A percentile compares a stretch with the other conserved stretches of the same genome.
phyloP scores from a whole-genome alignment of 2,329 filamentous ascomycete genomes.

The Cytospora leucostoma region DNA sequence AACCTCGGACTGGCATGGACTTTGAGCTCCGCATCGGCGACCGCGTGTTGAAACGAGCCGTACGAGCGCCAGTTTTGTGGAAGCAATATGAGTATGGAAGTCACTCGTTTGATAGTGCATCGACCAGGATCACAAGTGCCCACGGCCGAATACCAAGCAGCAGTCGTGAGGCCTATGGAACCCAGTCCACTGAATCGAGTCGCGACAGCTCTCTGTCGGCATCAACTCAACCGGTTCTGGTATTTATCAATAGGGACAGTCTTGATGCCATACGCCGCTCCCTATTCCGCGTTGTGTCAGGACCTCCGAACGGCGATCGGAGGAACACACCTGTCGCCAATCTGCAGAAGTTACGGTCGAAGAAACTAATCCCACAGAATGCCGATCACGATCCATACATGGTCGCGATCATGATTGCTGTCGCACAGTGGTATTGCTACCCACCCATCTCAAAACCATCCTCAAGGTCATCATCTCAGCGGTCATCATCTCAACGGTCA shows the following conservation, averaged over 20 bases:
- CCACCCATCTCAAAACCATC: slow-evolving; percentile 24
- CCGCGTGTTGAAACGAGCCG: slow-evolving; percentile 46
- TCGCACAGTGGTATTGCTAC: slow-evolving; percentile 60
- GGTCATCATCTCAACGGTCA: slow-evolving; percentile 35
- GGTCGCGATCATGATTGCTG: slow-evolving; percentile 54
- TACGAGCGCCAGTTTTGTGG: slow-evolving; percentile 55
- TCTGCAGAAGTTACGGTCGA: slow-evolving; percentile 50
- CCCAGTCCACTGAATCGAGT: slow-evolving; percentile 31
- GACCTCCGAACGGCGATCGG: slow-evolving; percentile 39
- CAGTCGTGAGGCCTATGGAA: slow-evolving; percentile 25
- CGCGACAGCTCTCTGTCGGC: slow-evolving; percentile 14
- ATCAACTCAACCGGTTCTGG: slow-evolving; percentile 40
- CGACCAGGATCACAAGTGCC: slow-evolving; percentile 39
- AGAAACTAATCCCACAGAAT: slow-evolving; percentile 49
- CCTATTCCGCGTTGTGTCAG: slow-evolving; percentile 48
- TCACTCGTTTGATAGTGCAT: slow-evolving; percentile 40
- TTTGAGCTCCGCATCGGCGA: slow-evolving; percentile 53
- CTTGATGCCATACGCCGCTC: slow-evolving; percentile 48
- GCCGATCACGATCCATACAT: slow-evolving; percentile 55
- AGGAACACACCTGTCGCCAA: slow-evolving; percentile 50
- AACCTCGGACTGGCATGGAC: slow-evolving; percentile 41
- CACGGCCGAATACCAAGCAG: slow-evolving; percentile 34
- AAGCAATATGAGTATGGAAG: slow-evolving; percentile 38
- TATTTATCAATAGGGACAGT: slow-evolving; percentile 52
- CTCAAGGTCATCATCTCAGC: slow-evolving; percentile 31